phyloP scores from a whole-genome alignment of 2,329 filamentous ascomycete genomes.

The Emmonsia crescens region DNA sequence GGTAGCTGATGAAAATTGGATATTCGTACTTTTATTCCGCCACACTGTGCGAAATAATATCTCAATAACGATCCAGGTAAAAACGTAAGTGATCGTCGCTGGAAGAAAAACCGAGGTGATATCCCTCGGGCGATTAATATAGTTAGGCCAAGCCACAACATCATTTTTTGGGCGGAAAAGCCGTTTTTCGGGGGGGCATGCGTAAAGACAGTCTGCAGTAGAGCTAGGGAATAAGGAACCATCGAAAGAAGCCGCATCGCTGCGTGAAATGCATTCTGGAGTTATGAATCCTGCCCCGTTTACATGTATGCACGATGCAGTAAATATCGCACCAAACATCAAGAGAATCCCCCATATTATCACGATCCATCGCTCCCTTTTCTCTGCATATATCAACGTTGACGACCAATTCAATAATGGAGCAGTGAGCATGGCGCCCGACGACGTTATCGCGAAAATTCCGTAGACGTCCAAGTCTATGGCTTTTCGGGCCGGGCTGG shows the following conservation, averaged over 20 bases:
- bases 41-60: background rate
- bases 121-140: background rate
- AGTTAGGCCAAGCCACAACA: conserved; percentile 1
- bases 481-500: conserved; percentile 10
- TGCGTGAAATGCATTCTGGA: conserved; percentile 10
- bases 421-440: conserved; percentile 7
- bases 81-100: background rate
- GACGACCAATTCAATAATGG: conserved; percentile 16
- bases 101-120: conserved; percentile 2
- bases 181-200: background rate
- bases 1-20: background rate
- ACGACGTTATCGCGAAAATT: conserved; percentile 16
- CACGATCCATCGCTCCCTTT: conserved; percentile 11
- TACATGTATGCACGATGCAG: conserved; percentile 13
- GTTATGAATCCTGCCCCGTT: conserved; percentile 6
- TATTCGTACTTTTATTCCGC: background rate
- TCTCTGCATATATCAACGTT: conserved; percentile 11
- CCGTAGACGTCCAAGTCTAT: conserved; percentile 16
- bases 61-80: background rate
- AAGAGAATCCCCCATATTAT: conserved; percentile 15
- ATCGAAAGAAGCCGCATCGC: background rate
- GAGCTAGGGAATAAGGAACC: background rate
- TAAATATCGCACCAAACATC: conserved; percentile 13
- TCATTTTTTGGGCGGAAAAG: conserved; percentile 1
- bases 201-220: conserved; percentile 1